A percentile compares a stretch with the other conserved stretches of the same genome.
These are phyloP conservation scores for Cercis canadensis DNA, from an alignment of 306 rosid species.

Conservation along the genomic window DNA sequence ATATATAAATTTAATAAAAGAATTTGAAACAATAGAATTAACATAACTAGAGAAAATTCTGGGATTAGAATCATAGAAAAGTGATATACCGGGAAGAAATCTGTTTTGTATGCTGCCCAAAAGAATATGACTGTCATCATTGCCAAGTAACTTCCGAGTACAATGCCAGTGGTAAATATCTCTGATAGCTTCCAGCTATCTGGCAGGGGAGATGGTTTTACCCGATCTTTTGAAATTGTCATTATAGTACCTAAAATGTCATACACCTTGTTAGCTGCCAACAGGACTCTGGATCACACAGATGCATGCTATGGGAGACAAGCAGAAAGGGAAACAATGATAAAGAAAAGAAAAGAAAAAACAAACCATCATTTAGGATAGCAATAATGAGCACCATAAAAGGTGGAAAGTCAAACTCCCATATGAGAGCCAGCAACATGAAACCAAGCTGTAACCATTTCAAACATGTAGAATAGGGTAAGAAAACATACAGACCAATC, in stretches of 20 bases:
- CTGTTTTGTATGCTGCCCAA: constrained; percentile 92
- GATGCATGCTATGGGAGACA: constrained; percentile 12
- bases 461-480: constrained; percentile 33
- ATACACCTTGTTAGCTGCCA: constrained; percentile 23
- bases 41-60: not conserved
- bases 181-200: constrained; percentile 98
- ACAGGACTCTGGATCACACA: not conserved
- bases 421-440: constrained; percentile 94
- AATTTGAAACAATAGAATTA: not conserved
- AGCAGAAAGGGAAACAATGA: constrained; percentile 15
- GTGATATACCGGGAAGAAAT: constrained; percentile 84
- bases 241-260: constrained; percentile 81
- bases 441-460: constrained; percentile 86
- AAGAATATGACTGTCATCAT: constrained; percentile 99
- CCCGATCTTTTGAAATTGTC: constrained; percentile 98
- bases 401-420: constrained; percentile 97
- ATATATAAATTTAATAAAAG: too few relatives aligned
- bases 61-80: constrained; percentile 1
- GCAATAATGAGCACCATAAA: constrained; percentile 98
- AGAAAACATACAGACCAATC: constrained; percentile 29
- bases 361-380: constrained; percentile 93
- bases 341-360: constrained; percentile 36
- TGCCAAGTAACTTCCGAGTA: constrained; percentile 96
- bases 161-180: constrained; percentile 90
- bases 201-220: constrained; percentile 95